Base-by-base conservation (phyloP, 768 basidiomycete species). In the Lentinula lateritia region DNA sequence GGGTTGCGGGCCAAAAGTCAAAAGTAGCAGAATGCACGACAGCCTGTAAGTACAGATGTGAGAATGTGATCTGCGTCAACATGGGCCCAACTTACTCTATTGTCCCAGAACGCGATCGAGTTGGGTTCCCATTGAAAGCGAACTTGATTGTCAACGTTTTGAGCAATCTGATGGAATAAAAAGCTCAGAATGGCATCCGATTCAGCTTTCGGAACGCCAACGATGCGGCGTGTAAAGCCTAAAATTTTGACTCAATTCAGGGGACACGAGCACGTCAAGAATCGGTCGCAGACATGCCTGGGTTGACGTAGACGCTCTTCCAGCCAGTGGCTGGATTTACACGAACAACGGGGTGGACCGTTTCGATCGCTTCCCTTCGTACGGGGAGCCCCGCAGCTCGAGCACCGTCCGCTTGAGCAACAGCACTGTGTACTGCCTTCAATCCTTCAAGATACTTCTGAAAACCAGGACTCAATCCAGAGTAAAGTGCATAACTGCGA, bases 81-180 rank as follows among this genome's bases (percentile, higher is more conserved):
- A 20, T 9, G 20, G 45, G 18, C 18, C 1, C 45, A 7, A 70
- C 81, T 42, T 64, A 89, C 89, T 71, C 91, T 79, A 72, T 93
- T 93, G 68, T 93, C 90, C 92, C 92, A 93, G 70, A 93, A 78
- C n/a, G 90, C 91, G 57, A 93, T 75, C 45, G 88, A 87, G 69
- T 91, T 85, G 41, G 78, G 75, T 69, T 88, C 81, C 92, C 92
- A 93, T 64, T 79, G 82, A 80, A 89, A 89, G 62, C 88, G 85
- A 45, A 89, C 86, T 63, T 90, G 89, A 72, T 84, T 85, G 69
- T 90, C 89, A 6, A 83, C 81, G 70, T 86, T 90, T 64, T 84
- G 81, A 56, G 80, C 78, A 66, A 93, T 85, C 67, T 88, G 83
- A 67, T 76, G 81, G 79, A 88, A 91, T 59, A 93, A 75, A 73